Percentiles rank a stretch among this genome's conserved stretches.
These are phyloP conservation scores for Entomortierella beljakovae DNA, from an alignment of 192 early-diverging fungal genomes.

Conservation along the genomic window DNA sequence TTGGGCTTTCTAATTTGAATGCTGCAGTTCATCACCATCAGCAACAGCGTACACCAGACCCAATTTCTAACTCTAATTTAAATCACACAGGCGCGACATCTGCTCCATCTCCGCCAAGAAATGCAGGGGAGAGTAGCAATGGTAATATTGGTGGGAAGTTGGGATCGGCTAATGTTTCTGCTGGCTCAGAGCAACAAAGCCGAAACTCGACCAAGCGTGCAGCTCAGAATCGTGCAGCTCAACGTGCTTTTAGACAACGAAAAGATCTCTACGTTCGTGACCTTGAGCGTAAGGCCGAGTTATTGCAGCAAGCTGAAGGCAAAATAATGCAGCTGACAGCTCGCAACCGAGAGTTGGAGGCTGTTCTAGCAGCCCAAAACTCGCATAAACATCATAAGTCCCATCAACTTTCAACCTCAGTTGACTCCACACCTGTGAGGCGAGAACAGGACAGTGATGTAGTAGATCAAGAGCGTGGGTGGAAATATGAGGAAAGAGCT, in stretches of 20 bases:
- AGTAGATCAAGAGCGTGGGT: constrained; percentile 14
- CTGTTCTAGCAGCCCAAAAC: background rate
- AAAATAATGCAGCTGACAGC: constrained; percentile 50
- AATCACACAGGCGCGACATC: background rate
- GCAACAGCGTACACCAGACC: background rate
- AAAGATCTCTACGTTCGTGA: constrained; percentile 84
- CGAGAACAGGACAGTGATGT: constrained; percentile 7
- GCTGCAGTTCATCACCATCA: constrained; percentile 32
- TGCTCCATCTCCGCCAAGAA: background rate
- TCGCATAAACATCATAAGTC: background rate
- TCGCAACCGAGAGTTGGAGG: constrained; percentile 23
- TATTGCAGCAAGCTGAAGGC: constrained; percentile 61
- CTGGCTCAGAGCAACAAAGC: constrained; percentile 36
- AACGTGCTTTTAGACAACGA: constrained; percentile 91
- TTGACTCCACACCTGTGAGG: background rate
- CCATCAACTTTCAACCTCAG: background rate
- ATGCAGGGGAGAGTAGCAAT: background rate
- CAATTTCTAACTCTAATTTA: background rate
- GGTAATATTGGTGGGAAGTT: background rate
- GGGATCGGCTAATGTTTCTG: constrained; percentile 15
- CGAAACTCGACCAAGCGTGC: constrained; percentile 76
- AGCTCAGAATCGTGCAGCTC: constrained; percentile 91
- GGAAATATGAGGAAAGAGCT: constrained; percentile 8
- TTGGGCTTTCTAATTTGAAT: constrained; percentile 39
- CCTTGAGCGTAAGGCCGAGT: constrained; percentile 79